phyloP scores from a whole-genome alignment of 257 asterid species.

The Solanum corneliomulleri region DNA sequence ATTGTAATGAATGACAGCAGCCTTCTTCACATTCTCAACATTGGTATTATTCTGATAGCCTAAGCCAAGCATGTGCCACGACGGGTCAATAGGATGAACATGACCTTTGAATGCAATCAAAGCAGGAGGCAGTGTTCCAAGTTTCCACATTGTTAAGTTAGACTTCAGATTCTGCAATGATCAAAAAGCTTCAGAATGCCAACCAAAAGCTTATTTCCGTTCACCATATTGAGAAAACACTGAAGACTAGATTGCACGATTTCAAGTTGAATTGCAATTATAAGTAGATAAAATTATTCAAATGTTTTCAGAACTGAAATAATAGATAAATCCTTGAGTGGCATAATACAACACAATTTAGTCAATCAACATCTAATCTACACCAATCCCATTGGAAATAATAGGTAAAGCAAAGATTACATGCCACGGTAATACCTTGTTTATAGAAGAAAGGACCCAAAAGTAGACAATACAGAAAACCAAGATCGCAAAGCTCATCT shows the following conservation, averaged over 20 bases:
- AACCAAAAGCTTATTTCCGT: background rate
- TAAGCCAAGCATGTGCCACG: slow-evolving; percentile 99
- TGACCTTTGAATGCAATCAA: slow-evolving; percentile 87
- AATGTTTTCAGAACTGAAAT: background rate
- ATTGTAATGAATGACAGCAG: slow-evolving; percentile 96
- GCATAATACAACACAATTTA: background rate
- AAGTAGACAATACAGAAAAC: background rate
- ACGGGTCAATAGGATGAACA: slow-evolving; percentile 75
- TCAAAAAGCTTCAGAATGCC: background rate
- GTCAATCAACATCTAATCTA: background rate
- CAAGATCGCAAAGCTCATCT: background rate
- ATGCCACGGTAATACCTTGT: background rate
- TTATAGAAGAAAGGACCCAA: background rate
- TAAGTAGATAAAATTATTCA: background rate
- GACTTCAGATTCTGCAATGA: slow-evolving; percentile 84
- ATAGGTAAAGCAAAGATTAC: background rate
- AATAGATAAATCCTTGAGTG: background rate
- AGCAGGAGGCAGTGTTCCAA: slow-evolving; percentile 98
- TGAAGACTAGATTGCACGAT: background rate
- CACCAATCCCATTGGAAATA: background rate
- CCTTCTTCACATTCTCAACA: slow-evolving; percentile 60
- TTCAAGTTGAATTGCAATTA: background rate
- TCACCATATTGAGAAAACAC: background rate
- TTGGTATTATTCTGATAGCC: slow-evolving; percentile 89
- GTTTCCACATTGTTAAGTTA: slow-evolving; percentile 91